Evolutionary conservation across 345 rosid species (phyloP).

Genomic region (Acer campestre): DNA sequence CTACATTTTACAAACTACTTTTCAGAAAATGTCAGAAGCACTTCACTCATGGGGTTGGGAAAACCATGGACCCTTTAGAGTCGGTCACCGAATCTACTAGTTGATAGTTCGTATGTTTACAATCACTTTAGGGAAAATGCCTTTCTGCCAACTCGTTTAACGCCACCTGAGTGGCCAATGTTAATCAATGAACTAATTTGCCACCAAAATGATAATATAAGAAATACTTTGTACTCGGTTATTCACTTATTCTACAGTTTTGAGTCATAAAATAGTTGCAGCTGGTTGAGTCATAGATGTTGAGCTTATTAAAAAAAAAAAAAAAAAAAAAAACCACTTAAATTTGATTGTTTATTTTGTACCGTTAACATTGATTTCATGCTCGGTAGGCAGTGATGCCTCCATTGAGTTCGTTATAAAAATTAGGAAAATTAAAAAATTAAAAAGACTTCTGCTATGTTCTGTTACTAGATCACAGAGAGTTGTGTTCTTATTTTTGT

Average conservation of each 20-base stretch:
- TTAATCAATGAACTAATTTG: background rate
- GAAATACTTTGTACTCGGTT: background rate
- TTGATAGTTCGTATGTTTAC: no score
- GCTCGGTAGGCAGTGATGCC: no score
- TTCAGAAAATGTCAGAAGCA: background rate
- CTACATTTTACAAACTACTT: no score
- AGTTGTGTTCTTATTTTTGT: background rate
- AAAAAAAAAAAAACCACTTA: no score
- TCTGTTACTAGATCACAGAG: background rate
- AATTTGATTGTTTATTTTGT: no score
- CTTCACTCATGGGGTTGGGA: conserved; percentile 27
- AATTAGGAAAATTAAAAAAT: background rate
- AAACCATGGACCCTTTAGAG: no score
- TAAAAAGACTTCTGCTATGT: background rate
- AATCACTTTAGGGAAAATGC: no score
- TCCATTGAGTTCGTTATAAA: no score
- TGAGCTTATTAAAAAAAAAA: no score
- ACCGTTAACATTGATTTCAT: no score
- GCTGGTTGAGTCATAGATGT: background rate
- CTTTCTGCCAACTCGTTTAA: background rate
- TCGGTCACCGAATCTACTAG: no score
- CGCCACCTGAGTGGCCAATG: background rate
- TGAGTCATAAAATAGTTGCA: background rate
- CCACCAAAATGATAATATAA: background rate
- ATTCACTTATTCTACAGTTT: background rate